phyloP scores from a whole-genome alignment of 129 eudicot genomes.

The Centaurea solstitialis region DNA sequence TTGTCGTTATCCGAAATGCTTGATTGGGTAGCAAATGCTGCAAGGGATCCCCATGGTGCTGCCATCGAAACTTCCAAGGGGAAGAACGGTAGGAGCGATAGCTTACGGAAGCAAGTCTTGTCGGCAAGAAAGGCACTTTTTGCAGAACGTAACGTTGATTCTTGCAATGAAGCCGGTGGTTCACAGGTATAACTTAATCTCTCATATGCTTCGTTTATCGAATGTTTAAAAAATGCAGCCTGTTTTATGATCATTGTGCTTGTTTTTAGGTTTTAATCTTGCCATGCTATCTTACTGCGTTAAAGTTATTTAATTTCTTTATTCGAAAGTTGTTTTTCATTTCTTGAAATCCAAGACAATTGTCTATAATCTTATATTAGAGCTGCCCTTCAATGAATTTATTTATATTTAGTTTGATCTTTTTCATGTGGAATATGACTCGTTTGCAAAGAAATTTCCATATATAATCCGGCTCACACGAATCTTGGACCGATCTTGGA shows the following conservation, averaged over 20 bases:
- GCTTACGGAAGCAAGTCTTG: slow-evolving; percentile 46
- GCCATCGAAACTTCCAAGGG: slow-evolving; percentile 52
- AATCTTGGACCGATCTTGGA: not conserved
- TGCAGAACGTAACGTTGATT: slow-evolving; percentile 36
- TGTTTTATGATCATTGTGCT: slow-evolving; percentile 20
- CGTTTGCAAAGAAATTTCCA: not conserved
- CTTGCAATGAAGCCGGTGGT: slow-evolving; percentile 29
- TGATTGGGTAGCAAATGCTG: slow-evolving; percentile 59
- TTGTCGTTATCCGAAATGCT: slow-evolving; percentile 52
- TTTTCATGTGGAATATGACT: not conserved
- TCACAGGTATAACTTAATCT: slow-evolving; percentile 48
- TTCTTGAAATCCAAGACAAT: not conserved
- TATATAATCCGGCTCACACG: not conserved
- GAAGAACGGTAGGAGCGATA: slow-evolving; percentile 41
- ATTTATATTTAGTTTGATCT: not conserved
- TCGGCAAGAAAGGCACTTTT: slow-evolving; percentile 59
- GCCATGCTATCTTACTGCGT: not conserved
- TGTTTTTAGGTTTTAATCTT: slow-evolving; percentile 13
- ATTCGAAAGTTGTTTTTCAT: not conserved
- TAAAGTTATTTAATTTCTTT: slow-evolving; percentile 1
- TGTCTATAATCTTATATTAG: not conserved
- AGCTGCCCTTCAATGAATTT: not conserved
- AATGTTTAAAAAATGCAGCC: slow-evolving; percentile 4
- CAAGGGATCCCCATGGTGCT: slow-evolving; percentile 52
- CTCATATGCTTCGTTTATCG: not conserved